Base-by-base conservation (phyloP, 73 alveolate genomes). In the Paramecium sonneborni region DNA sequence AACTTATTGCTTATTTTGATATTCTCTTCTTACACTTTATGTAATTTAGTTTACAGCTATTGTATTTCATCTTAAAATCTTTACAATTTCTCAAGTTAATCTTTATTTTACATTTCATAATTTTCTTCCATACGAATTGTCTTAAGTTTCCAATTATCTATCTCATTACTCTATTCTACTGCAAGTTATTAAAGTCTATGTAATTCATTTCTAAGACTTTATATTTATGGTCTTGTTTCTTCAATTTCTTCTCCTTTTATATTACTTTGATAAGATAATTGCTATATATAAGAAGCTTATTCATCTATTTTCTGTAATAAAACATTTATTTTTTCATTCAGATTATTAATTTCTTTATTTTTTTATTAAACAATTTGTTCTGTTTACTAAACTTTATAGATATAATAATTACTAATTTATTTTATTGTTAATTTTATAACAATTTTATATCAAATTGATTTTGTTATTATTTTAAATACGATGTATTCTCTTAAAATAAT, bases 131-230 rank as follows among this genome's bases (percentile, higher is more conserved):
- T 43, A 21, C 74, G 44, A 7, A 20, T 23, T 10, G 55, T 44
- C 55, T 79, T 79, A 11, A 79, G 14, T 79, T 79, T 79, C 90
- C 90, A 79, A 79, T 44, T 79, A 28, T 79, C 90, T 23, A 79
- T 79, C 28, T 79, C 90, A 79, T 79, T 79, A 44, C 76, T 79
- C 20, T 79, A 9, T 24, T 79, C 90, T 0, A 79, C 90, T 11
- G 90, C 41, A 24, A 79, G 43, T 24, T 79, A 43, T 79, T 79
- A 24, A 9, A 79, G 44, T 79, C 90, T 79, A 24, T 43, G 74
- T 24, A 79, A 24, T 44, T 79, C 90, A 79, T 46, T 79, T 46
- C 55, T 38, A 23, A 79, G 43, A 30, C 62, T 30, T 43, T 79
- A 14, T 5, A 79, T 79, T 79, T 79, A 14, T 10, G 90, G 90